These are phyloP conservation scores for Yamadazyma mexicana DNA, from an alignment of 1,139 yeast species.

Conservation along the genomic window DNA sequence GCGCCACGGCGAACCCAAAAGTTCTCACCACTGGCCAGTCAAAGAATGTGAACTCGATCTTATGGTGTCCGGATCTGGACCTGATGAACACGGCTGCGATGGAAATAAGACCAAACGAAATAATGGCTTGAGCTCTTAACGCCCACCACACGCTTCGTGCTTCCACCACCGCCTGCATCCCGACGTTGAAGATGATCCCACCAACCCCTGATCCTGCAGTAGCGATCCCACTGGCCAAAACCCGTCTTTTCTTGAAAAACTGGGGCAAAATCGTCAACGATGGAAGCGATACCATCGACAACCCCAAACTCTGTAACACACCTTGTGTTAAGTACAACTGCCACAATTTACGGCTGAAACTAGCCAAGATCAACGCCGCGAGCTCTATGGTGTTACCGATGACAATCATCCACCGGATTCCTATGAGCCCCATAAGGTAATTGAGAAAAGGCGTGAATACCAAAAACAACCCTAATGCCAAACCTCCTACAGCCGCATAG, in stretches of 20 bases:
- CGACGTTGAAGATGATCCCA: conserved; percentile 50
- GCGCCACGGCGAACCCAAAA: conserved; percentile 32
- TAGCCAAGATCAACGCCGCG: conserved; percentile 53
- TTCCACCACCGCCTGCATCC: conserved; percentile 36
- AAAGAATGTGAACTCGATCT: conserved; percentile 35
- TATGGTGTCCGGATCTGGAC: conserved; percentile 22
- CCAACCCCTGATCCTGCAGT: conserved; percentile 66
- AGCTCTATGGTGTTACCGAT: conserved; percentile 51
- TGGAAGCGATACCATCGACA: conserved; percentile 46
- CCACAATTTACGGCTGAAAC: conserved; percentile 51
- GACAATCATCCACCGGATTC: conserved; percentile 35
- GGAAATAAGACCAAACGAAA: conserved; percentile 31
- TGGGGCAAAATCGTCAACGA: conserved; percentile 46
- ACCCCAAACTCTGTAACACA: conserved; percentile 49
- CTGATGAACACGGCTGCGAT: conserved; percentile 29
- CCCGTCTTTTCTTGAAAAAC: conserved; percentile 55
- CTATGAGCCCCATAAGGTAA: conserved; percentile 37
- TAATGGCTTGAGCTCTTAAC: conserved; percentile 35
- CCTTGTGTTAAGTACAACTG: conserved; percentile 56
- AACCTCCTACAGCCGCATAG: conserved; percentile 43
- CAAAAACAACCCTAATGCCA: conserved; percentile 40
- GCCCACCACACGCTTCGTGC: conserved; percentile 33
- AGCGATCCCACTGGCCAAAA: conserved; percentile 57
- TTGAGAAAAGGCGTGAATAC: conserved; percentile 41
- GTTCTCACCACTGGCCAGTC: conserved; percentile 28